Conservation (phyloP, 2,329 filamentous ascomycete genomes). For the Fusarium haematococcum region DNA sequence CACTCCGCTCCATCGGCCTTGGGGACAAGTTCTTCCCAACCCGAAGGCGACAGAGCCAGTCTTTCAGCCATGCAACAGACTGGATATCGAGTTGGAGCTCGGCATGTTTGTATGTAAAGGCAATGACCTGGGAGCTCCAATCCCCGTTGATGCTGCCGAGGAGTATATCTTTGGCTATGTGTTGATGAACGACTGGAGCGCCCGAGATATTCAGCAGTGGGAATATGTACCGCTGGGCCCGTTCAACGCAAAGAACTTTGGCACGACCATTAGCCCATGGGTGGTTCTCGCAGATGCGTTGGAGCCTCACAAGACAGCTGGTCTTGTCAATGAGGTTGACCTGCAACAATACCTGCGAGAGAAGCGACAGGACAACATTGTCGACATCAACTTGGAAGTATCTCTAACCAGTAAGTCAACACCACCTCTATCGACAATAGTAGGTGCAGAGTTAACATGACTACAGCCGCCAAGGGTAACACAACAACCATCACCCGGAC, state of each 20-base stretch:
- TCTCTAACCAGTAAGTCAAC: constrained; percentile 51
- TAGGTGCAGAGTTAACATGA: fast-evolving
- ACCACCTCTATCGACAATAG: fast-evolving
- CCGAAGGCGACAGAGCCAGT: constrained; percentile 62
- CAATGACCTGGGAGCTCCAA: constrained; percentile 73
- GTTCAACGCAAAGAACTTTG: constrained; percentile 71
- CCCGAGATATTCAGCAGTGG: constrained; percentile 70
- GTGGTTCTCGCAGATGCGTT: constrained; percentile 71
- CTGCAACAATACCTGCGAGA: constrained; percentile 66
- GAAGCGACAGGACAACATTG: constrained; percentile 52
- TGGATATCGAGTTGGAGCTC: constrained; percentile 84
- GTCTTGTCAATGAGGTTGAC: constrained; percentile 48
- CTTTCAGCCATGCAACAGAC: constrained; percentile 66
- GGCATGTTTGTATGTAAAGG: constrained; percentile 78
- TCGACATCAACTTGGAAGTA: constrained; percentile 54
- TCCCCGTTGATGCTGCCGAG: constrained; percentile 73
- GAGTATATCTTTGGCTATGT: constrained; percentile 78
- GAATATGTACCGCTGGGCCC: constrained; percentile 73
- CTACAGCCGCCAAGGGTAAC: constrained; percentile 46
- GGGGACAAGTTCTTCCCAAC: constrained; percentile 74
- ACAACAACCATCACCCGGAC: constrained; percentile 43
- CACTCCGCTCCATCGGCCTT: constrained; percentile 76
- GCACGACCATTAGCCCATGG: constrained; percentile 72
- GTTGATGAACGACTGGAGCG: constrained; percentile 73
- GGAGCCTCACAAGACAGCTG: constrained; percentile 40